Evolutionary conservation across 352 stramenopile species (phyloP), one percentile per base, ranked within the genome.

Genomic region (Phytophthora aleatoria): DNA sequence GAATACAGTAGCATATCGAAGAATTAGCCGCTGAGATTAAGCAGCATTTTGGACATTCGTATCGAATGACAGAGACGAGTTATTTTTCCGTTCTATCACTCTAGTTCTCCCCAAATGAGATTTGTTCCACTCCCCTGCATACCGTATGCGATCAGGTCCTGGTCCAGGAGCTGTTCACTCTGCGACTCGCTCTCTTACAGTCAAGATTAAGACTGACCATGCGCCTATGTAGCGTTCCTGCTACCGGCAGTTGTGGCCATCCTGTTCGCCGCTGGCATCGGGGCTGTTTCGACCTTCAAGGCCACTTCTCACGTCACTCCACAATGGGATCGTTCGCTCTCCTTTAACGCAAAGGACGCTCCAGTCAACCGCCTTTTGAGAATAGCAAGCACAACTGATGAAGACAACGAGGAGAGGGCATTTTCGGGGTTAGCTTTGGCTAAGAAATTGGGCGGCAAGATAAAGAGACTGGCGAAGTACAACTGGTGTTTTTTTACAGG

Each of bases 401-500:
- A n/a, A 15, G 31, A 54, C 2, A 31, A 54, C 5, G 48, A 54
- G n/a, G 48, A 54, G 30, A 54, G 48, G 31, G 31, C 33, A 38
- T 38, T 38, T 38, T 38, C 33, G 2, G 2, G 16, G 43, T 26
- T 1, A 3, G 7, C 2, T 50, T 33, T 44, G 33, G 16, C 31
- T 2, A 43, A 44, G 11, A 30, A 48, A 6, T 48, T 61, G 27
- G 35, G 11, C 27, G 13, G 12, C 15, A 59, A 41, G 20, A 15
- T 61, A 28, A 49, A 50, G 27, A 52, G 28, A 45, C 15, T 61
- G 28, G 28, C 38, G 50, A 65, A 55, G 36, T 67, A 61, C 36
- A 61, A 67, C 41, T 12, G 36, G 20, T 61, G 51, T 51, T 55
- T 63, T 50, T 50, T 63, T 38, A 56, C 13, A 12, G 27, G 27